phyloP scores from a whole-genome alignment of 345 rosid species.

The Excoecaria cochinchinensis region DNA sequence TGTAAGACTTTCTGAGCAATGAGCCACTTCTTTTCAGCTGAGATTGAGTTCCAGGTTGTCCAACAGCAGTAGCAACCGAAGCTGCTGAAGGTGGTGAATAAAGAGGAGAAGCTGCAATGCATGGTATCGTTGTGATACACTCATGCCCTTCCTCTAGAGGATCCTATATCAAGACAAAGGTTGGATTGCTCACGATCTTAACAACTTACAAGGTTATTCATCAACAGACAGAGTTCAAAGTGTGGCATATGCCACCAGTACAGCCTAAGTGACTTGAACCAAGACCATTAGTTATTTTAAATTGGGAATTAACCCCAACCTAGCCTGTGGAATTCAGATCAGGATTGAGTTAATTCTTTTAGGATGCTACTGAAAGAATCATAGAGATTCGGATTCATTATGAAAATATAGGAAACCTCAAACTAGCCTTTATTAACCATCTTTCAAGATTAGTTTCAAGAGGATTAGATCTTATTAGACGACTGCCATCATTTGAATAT shows the following conservation, averaged over 20 bases:
- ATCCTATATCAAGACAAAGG: slow-evolving; percentile 41
- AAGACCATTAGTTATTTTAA: no score
- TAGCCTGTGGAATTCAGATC: no score
- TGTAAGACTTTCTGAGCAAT: slow-evolving; percentile 63
- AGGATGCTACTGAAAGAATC: no score
- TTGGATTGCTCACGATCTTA: neutral
- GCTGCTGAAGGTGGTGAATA: slow-evolving; percentile 66
- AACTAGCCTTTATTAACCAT: no score
- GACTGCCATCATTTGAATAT: no score
- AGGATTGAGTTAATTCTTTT: no score
- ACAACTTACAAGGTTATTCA: neutral
- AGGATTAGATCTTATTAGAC: no score
- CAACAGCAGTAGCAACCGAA: slow-evolving; percentile 40
- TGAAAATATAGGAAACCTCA: no score
- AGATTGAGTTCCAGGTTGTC: slow-evolving; percentile 42
- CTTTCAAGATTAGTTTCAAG: no score
- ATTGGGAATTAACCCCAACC: no score
- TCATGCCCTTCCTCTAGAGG: slow-evolving; percentile 37
- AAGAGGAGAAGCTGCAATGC: slow-evolving; percentile 52
- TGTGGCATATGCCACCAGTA: neutral
- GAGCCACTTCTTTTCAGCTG: slow-evolving; percentile 57
- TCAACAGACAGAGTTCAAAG: neutral
- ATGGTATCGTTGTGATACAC: slow-evolving; percentile 49
- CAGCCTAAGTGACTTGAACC: no score
- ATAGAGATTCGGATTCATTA: no score